Evolutionary conservation across 176 grass and related monocot genomes (phyloP).

Genomic region (Saccharum officinarum): DNA sequence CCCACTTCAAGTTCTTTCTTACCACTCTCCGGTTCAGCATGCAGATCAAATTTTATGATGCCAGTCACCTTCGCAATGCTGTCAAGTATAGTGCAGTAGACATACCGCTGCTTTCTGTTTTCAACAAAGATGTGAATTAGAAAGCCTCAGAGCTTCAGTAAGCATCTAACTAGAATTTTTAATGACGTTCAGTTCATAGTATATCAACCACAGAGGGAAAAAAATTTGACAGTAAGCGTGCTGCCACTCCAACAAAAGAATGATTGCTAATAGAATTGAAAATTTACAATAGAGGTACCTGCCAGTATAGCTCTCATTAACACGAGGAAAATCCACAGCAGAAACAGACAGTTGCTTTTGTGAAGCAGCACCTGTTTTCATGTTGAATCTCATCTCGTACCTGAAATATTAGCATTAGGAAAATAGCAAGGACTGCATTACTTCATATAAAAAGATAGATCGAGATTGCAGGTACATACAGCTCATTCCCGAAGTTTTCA

Average conservation of each 20-base stretch:
- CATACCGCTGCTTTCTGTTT: slow-evolving; percentile 73
- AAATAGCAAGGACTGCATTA: neutral
- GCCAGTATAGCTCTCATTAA: slow-evolving; percentile 85
- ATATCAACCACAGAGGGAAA: neutral
- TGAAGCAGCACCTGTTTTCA: slow-evolving; percentile 76
- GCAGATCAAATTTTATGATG: slow-evolving; percentile 87
- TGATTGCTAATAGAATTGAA: neutral
- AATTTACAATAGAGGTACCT: slow-evolving; percentile 41
- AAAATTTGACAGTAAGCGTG: slow-evolving; percentile 2
- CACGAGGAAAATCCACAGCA: slow-evolving; percentile 89
- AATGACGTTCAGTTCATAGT: neutral
- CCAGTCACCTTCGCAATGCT: slow-evolving; percentile 64
- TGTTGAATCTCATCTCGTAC: slow-evolving; percentile 96
- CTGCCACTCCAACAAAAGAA: neutral
- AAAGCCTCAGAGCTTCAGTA: neutral
- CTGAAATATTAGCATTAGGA: slow-evolving; percentile 32
- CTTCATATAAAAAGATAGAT: slow-evolving; percentile 23
- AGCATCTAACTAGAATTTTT: neutral
- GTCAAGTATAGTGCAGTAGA: slow-evolving; percentile 73
- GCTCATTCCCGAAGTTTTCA: slow-evolving; percentile 72
- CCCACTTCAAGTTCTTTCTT: slow-evolving; percentile 84
- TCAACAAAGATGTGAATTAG: slow-evolving; percentile 18
- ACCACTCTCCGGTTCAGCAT: slow-evolving; percentile 52
- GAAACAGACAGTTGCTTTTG: slow-evolving; percentile 88
- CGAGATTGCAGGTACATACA: slow-evolving; percentile 44